Percentiles rank a stretch among this genome's conserved stretches.
Evolutionary conservation across 495 filamentous ascomycete species (phyloP).

Genomic region (Neurospora tetrasperma): DNA sequence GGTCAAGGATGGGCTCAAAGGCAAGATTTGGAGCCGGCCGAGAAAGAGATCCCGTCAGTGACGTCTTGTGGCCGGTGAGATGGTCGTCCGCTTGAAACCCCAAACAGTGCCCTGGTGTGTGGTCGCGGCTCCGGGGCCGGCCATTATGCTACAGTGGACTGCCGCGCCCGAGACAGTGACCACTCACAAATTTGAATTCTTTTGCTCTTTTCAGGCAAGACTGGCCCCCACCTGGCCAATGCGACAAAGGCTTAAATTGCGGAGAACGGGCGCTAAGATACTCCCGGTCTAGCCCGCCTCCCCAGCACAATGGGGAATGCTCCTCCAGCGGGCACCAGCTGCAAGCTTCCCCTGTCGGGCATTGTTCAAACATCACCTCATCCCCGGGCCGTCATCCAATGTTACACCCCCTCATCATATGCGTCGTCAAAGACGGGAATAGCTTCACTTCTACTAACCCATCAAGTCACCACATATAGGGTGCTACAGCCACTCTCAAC

Average conservation of each 20-base stretch:
- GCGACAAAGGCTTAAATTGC: neutral
- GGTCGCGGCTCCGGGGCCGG: neutral
- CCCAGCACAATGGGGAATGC: neutral
- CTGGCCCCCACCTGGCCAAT: neutral
- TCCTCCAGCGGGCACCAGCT: neutral
- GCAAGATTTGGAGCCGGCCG: neutral
- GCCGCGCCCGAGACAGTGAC: neutral
- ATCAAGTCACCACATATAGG: accelerated
- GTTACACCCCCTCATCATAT: neutral
- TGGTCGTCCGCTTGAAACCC: neutral
- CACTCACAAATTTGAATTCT: neutral
- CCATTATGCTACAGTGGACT: neutral
- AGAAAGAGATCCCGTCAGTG: neutral
- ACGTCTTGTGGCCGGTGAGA: neutral
- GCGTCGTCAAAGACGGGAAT: neutral
- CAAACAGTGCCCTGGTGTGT: neutral
- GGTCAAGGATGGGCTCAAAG: neutral
- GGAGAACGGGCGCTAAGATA: neutral
- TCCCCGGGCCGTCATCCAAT: neutral
- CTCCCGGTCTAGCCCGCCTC: neutral
- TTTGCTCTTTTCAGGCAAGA: neutral
- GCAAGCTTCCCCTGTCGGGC: neutral
- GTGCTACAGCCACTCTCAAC: neutral
- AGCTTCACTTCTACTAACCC: neutral
- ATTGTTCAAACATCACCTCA: neutral